A percentile compares a stretch with the other conserved stretches of the same genome.
phyloP scores from a whole-genome alignment of 202 grass and related monocot species.

The Bolboschoenoplectus hybrid region DNA sequence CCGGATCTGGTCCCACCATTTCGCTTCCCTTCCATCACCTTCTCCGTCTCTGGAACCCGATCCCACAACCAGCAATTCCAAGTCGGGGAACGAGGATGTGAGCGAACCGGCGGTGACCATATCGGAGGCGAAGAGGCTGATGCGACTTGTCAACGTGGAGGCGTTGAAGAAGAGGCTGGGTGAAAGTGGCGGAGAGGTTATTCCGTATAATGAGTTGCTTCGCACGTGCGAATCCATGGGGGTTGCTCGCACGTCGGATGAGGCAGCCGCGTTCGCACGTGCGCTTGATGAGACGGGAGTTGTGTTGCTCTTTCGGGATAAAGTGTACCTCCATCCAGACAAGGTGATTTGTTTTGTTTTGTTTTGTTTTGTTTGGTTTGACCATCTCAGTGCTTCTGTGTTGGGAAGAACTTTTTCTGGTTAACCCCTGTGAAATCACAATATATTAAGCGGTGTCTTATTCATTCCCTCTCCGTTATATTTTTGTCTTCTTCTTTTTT shows the following conservation, averaged over 20 bases:
- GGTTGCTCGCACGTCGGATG: constrained; percentile 62
- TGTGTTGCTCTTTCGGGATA: constrained; percentile 86
- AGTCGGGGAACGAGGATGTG: not conserved
- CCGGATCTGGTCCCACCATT: constrained; percentile 42
- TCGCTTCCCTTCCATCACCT: constrained; percentile 29
- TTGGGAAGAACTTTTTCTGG: not conserved
- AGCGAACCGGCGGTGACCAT: constrained; percentile 55
- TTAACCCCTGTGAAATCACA: constrained; percentile 25
- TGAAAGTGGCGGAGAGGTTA: constrained; percentile 62
- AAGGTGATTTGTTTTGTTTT: constrained; percentile 54
- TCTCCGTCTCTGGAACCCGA: constrained; percentile 22
- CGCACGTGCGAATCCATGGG: constrained; percentile 74
- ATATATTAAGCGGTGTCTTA: not conserved
- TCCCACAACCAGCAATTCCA: not conserved
- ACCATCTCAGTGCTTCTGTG: not conserved
- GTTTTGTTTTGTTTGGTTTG: not conserved
- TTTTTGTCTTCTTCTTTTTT: not conserved
- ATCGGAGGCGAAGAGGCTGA: constrained; percentile 70
- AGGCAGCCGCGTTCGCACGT: constrained; percentile 66
- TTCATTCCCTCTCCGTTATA: not conserved
- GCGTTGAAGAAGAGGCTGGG: constrained; percentile 70
- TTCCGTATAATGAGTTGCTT: constrained; percentile 70
- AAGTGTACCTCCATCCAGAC: constrained; percentile 87
- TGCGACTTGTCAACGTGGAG: constrained; percentile 84
- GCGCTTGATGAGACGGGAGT: constrained; percentile 89